These are phyloP conservation scores for Trichoderma koningii DNA, from an alignment of 2,329 filamentous ascomycete species.

Conservation along the genomic window DNA sequence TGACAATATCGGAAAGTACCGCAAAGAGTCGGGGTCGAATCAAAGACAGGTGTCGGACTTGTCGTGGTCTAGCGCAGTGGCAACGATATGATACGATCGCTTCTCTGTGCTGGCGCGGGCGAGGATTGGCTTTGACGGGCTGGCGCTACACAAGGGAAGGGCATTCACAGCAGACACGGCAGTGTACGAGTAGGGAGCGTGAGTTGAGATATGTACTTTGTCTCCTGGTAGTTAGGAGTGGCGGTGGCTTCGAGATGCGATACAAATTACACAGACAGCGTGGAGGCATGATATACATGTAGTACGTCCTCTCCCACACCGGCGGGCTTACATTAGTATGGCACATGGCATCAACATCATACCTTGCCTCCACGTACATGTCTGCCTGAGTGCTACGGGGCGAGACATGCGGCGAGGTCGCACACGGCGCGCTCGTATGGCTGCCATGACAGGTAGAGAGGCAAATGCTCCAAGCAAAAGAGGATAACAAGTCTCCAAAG, in stretches of 20 bases:
- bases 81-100: conserved; percentile 18
- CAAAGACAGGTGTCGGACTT: neutral
- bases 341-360: too few relatives aligned
- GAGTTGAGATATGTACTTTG: neutral
- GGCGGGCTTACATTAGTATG: conserved; percentile 13
- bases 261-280: conserved; percentile 25
- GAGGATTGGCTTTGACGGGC: conserved; percentile 13
- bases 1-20: neutral
- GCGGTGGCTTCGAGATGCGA: conserved; percentile 24
- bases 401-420: too few relatives aligned
- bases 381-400: too few relatives aligned
- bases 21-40: neutral
- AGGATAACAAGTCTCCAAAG: too few relatives aligned
- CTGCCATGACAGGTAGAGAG: neutral
- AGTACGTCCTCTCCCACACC: neutral
- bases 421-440: neutral
- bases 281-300: conserved; percentile 17
- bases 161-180: conserved; percentile 10
- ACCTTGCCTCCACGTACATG: too few relatives aligned
- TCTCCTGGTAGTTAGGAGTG: conserved; percentile 5
- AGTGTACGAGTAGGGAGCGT: conserved; percentile 1
- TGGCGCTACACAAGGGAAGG: conserved; percentile 24
- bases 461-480: too few relatives aligned
- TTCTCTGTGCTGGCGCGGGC: neutral
- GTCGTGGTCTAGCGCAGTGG: conserved; percentile 6